Percentiles rank a stretch among this genome's conserved stretches.
phyloP scores from a whole-genome alignment of 2,329 filamentous ascomycete species.

The Rutstroemia sp. region DNA sequence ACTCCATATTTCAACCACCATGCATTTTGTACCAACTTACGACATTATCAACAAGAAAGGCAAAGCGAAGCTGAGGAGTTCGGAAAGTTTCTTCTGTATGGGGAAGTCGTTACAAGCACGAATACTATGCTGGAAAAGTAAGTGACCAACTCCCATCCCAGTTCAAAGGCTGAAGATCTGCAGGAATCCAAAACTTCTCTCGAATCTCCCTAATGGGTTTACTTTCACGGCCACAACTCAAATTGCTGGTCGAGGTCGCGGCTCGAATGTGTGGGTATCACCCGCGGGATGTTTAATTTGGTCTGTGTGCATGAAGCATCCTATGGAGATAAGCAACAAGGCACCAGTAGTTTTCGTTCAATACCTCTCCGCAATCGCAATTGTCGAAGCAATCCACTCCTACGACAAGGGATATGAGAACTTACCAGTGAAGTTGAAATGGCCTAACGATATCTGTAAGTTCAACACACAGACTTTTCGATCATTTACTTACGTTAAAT shows the following conservation, averaged over 20 bases:
- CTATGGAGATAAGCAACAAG: constrained; percentile 59
- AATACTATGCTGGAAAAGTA: constrained; percentile 89
- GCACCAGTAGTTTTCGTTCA: constrained; percentile 90
- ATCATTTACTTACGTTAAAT: no score
- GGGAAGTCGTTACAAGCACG: constrained; percentile 87
- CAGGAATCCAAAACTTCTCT: constrained; percentile 71
- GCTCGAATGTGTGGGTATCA: constrained; percentile 90
- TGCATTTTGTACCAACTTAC: constrained; percentile 66
- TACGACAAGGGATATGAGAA: constrained; percentile 71
- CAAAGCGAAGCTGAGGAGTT: constrained; percentile 55
- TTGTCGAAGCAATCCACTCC: constrained; percentile 71
- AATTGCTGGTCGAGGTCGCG: constrained; percentile 79
- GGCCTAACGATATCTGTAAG: constrained; percentile 91
- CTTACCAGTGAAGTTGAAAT: constrained; percentile 82
- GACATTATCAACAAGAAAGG: constrained; percentile 51
- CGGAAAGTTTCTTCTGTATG: constrained; percentile 75
- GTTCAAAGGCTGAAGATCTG: constrained; percentile 8
- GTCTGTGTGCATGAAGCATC: constrained; percentile 80
- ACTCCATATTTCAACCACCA: constrained; percentile 85
- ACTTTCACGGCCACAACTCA: constrained; percentile 83
- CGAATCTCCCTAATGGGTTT: constrained; percentile 74
- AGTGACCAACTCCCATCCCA: constrained; percentile 13
- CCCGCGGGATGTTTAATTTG: constrained; percentile 82
- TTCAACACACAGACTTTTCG: no score
- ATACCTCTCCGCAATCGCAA: constrained; percentile 83